phyloP scores from a whole-genome alignment of 805 yeast genomes.

The Yamadazyma tumulicola region DNA sequence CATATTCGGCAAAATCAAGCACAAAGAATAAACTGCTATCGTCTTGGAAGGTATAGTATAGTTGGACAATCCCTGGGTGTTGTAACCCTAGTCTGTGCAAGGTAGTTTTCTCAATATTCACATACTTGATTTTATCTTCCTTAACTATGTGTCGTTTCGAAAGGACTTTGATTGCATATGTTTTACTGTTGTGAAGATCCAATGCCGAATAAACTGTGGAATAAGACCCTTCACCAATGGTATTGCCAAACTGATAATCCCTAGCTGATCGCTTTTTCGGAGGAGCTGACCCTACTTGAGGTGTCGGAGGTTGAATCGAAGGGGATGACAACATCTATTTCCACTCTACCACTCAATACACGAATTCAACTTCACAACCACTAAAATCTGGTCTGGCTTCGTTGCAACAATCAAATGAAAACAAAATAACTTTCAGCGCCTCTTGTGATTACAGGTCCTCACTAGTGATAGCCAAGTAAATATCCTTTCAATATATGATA shows the following conservation, averaged over 20 bases:
- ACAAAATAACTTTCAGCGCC: too few species aligned
- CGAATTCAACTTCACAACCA: too few species aligned
- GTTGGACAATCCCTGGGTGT: constrained; percentile 91
- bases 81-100: constrained; percentile 76
- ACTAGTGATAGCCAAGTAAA: too few species aligned
- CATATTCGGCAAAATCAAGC: constrained; percentile 89
- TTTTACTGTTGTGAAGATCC: constrained; percentile 66
- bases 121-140: constrained; percentile 93
- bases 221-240: constrained; percentile 93
- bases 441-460: too few species aligned
- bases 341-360: too few species aligned
- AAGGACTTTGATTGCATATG: constrained; percentile 87
- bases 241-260: constrained; percentile 85
- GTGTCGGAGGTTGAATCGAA: too few species aligned
- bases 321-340: too few species aligned
- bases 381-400: too few species aligned
- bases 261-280: constrained; percentile 52
- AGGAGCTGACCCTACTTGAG: too few species aligned
- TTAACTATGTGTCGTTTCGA: constrained; percentile 90
- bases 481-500: too few species aligned
- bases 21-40: constrained; percentile 84
- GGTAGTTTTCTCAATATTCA: constrained; percentile 90
- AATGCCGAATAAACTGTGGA: constrained; percentile 89
- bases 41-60: constrained; percentile 94
- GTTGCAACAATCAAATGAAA: too few species aligned